Percentiles rank a stretch among this genome's conserved stretches.
Evolutionary conservation across 768 basidiomycete genomes (phyloP).

Genomic region (Lactifluus pinguis): DNA sequence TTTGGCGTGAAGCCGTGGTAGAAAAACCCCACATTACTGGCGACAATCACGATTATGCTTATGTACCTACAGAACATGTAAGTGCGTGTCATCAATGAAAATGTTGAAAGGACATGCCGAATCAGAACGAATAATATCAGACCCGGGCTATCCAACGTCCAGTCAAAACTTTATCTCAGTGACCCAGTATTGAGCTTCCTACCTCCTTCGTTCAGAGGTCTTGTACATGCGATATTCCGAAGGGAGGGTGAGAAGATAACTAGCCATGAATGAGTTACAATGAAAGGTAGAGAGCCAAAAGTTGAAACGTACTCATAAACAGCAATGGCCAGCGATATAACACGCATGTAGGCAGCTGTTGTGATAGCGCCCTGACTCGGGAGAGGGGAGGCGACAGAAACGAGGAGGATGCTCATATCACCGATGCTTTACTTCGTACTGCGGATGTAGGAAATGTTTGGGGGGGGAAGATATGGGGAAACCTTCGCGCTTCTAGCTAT

Average conservation of each 20-base stretch:
- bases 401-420: not conserved
- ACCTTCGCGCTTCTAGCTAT: not conserved
- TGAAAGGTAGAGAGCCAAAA: not conserved
- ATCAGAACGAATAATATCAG: constrained; percentile 14
- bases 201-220: not conserved
- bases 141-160: constrained; percentile 3
- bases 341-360: constrained; percentile 10
- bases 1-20: constrained; percentile 36
- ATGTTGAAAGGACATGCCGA: constrained; percentile 3
- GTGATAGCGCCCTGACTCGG: not conserved
- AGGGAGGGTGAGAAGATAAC: constrained; percentile 17
- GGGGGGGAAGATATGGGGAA: not conserved
- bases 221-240: constrained; percentile 14
- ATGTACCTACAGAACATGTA: constrained; percentile 27
- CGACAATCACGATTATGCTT: constrained; percentile 38
- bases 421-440: not conserved
- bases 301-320: constrained; percentile 15
- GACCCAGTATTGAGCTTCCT: not conserved
- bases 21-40: constrained; percentile 56
- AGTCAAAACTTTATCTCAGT: not conserved
- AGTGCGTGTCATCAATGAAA: not conserved
- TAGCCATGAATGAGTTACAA: not conserved
- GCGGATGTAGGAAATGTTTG: not conserved
- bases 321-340: constrained; percentile 12
- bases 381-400: no score